Percentiles rank a stretch among this genome's conserved stretches.
Conservation (phyloP, 2,329 filamentous ascomycete genomes). For the Alternaria solani region DNA sequence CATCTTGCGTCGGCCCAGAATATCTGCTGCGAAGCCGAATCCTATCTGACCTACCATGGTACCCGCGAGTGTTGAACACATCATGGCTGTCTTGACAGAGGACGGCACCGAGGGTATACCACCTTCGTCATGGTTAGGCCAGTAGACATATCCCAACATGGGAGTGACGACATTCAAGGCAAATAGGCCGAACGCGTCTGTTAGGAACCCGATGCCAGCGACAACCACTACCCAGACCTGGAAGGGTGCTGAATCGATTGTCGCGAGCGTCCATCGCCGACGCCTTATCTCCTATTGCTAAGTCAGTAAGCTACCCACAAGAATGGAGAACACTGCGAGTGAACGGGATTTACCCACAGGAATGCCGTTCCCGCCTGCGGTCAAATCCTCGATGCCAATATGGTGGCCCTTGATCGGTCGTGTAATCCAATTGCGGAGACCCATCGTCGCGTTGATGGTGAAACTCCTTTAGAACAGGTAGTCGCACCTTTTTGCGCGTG, state of each 20-base stretch:
- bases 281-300: conserved; percentile 31
- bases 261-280: conserved; percentile 44
- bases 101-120: conserved; percentile 37
- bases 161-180: conserved; percentile 52
- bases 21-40: conserved; percentile 52
- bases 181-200: conserved; percentile 52
- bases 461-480: neutral
- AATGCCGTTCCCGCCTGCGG: conserved; percentile 41
- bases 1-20: conserved; percentile 50
- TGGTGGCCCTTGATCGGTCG: conserved; percentile 42
- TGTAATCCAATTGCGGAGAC: conserved; percentile 42
- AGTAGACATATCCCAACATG: conserved; percentile 52
- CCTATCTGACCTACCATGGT: conserved; percentile 51
- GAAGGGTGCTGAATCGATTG: conserved; percentile 45
- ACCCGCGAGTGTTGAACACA: conserved; percentile 50
- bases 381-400: conserved; percentile 43
- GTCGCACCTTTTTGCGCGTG: neutral
- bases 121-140: conserved; percentile 35
- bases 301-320: neutral
- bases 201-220: conserved; percentile 53
- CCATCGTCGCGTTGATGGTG: conserved; percentile 22
- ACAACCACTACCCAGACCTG: conserved; percentile 50
- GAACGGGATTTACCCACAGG: conserved; percentile 29
- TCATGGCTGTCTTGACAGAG: conserved; percentile 48
- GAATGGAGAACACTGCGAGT: neutral